Percentiles rank a stretch among this genome's conserved stretches.
These are phyloP conservation scores for Dryadomyces quercivorus DNA, from an alignment of 2,329 filamentous ascomycete genomes.

Conservation along the genomic window DNA sequence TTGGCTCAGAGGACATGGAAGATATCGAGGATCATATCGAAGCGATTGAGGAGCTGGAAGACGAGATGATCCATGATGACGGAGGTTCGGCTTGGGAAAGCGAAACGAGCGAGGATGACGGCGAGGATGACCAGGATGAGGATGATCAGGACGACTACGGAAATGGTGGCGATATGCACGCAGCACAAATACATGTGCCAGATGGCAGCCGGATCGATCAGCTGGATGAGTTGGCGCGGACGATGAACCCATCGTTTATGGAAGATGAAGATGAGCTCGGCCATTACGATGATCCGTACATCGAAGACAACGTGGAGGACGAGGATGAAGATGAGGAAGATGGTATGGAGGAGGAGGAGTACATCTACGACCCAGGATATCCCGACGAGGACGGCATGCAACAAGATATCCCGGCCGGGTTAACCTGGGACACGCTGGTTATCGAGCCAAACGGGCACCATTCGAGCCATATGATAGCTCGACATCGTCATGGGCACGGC, in stretches of 20 bases:
- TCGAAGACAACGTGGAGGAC: slow-evolving; percentile 47
- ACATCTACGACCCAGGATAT: slow-evolving; percentile 48
- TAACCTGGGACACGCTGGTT: slow-evolving; percentile 46
- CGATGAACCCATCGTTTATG: slow-evolving; percentile 4
- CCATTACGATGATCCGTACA: slow-evolving; percentile 37
- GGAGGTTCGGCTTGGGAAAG: slow-evolving; percentile 50
- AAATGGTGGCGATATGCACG: slow-evolving; percentile 21
- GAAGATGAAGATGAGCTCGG: slow-evolving; percentile 36
- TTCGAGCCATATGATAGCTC: slow-evolving; percentile 27
- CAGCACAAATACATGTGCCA: slow-evolving; percentile 32
- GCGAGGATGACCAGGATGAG: slow-evolving; percentile 40
- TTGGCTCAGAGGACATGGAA: slow-evolving; percentile 39
- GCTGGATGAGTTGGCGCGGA: slow-evolving; percentile 19
- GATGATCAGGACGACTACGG: slow-evolving; percentile 37
- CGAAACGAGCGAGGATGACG: slow-evolving; percentile 39
- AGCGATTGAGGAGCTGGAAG: slow-evolving; percentile 49
- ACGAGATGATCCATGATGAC: slow-evolving; percentile 43
- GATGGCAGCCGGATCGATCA: slow-evolving; percentile 22
- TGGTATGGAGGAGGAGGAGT: slow-evolving; percentile 56
- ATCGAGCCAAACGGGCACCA: slow-evolving; percentile 34
- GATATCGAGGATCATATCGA: slow-evolving; percentile 38
- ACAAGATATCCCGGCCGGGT: slow-evolving; percentile 29
- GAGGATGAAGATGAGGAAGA: slow-evolving; percentile 52
- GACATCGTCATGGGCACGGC: slow-evolving; percentile 40
- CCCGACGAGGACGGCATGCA: slow-evolving; percentile 29